These are phyloP conservation scores for Coleophoma cylindrospora DNA, from an alignment of 2,329 filamentous ascomycete genomes.

Conservation along the genomic window DNA sequence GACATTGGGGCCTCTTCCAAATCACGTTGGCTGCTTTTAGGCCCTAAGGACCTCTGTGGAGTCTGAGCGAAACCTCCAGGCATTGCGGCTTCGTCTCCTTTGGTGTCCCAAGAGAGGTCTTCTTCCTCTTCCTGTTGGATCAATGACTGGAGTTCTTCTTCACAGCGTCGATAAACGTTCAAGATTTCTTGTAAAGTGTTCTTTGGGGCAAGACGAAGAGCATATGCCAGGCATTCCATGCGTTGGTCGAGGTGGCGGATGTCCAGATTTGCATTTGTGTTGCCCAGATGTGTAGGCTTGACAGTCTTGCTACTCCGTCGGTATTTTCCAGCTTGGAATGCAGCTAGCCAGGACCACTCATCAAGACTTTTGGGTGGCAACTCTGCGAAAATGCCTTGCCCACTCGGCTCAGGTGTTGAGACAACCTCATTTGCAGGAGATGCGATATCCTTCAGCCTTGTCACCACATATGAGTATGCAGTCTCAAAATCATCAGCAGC, in stretches of 20 bases:
- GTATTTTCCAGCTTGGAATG: conserved; percentile 73
- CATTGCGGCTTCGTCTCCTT: conserved; percentile 52
- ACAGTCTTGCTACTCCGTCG: conserved; percentile 48
- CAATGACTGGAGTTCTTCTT: conserved; percentile 68
- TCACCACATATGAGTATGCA: conserved; percentile 78
- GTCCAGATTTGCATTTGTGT: conserved; percentile 51
- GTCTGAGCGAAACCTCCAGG: conserved; percentile 48
- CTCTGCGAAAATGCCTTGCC: conserved; percentile 18
- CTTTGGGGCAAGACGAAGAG: conserved; percentile 68
- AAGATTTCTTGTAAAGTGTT: conserved; percentile 69
- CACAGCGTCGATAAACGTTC: conserved; percentile 69
- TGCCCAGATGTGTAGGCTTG: conserved; percentile 54
- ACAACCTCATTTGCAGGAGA: conserved; percentile 18
- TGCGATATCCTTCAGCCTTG: conserved; percentile 48
- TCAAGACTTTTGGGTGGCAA: conserved; percentile 34
- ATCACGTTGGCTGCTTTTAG: conserved; percentile 32
- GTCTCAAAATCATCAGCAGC: conserved; percentile 79
- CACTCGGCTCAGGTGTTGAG: conserved; percentile 12
- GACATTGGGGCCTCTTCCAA: conserved; percentile 58
- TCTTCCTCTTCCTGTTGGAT: conserved; percentile 62
- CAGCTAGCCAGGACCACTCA: conserved; percentile 74
- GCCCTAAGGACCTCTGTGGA: conserved; percentile 18
- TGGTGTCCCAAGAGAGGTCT: conserved; percentile 67
- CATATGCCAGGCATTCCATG: conserved; percentile 73
- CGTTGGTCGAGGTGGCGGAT: conserved; percentile 75